Percentiles rank a stretch among this genome's conserved stretches.
These are phyloP conservation scores for Cyathus olla DNA, from an alignment of 1,284 basidiomycete species.

Conservation along the genomic window DNA sequence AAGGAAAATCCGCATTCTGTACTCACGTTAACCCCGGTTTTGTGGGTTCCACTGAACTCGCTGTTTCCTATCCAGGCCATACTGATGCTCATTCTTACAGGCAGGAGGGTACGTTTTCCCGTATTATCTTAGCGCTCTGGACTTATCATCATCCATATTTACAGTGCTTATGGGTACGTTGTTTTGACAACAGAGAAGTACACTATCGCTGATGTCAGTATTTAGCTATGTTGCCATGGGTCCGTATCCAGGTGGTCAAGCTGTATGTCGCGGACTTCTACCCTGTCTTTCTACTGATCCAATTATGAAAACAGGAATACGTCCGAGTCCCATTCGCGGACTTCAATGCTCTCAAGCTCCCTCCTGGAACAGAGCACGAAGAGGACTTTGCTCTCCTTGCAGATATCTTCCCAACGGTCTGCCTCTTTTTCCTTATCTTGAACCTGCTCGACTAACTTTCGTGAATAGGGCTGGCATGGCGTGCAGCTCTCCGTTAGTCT, in stretches of 20 bases:
- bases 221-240: constrained; percentile 62
- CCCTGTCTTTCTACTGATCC: not conserved
- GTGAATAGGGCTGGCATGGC: constrained; percentile 60
- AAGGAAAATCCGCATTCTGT: constrained; percentile 62
- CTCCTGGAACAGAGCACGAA: constrained; percentile 62
- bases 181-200: not conserved
- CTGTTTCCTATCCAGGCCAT: not conserved
- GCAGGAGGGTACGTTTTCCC: constrained; percentile 50
- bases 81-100: constrained; percentile 22
- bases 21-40: constrained; percentile 66
- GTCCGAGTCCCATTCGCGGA: constrained; percentile 65
- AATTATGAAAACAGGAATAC: constrained; percentile 49
- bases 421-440: not conserved
- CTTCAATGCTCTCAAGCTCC: constrained; percentile 62
- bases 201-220: not conserved
- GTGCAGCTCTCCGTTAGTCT: constrained; percentile 55
- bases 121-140: not conserved
- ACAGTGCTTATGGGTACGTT: constrained; percentile 55
- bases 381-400: constrained; percentile 66
- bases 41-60: constrained; percentile 41
- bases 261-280: constrained; percentile 33
- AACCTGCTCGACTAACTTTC: not conserved
- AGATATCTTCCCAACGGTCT: constrained; percentile 64
- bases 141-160: not conserved
- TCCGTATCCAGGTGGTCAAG: constrained; percentile 63